Base-by-base conservation (phyloP, 768 basidiomycete species). In the Podaxis rugospora region DNA sequence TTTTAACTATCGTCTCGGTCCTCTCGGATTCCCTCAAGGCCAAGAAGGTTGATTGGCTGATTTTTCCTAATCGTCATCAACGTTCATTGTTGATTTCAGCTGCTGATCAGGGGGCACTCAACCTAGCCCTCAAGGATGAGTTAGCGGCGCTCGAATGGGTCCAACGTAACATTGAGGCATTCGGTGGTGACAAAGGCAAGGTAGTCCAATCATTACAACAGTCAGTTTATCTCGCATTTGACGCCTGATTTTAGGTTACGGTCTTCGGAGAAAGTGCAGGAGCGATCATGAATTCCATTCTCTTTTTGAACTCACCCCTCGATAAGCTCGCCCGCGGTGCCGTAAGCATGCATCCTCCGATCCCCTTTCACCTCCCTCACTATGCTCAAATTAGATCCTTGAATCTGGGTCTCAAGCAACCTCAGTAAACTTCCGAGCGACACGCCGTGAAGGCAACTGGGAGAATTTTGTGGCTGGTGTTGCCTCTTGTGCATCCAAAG, bases 181-280 rank as follows among this genome's bases (percentile, higher is more conserved):
- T 89, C 63, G 87, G 88, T 10, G 87, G 86, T 13, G 83, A 82
- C 62, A 75, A 74, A 53, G 52, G 40, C 21, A 72, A 72, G 66
- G 72, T 70, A 16, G 27, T 39, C 37, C 35, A 7, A 27, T 25
- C 23, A 3, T 21, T 9, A 16, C 14, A 46, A 21, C 28, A 9
- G 18, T 35, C 13, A 32, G 25, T 3, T 13, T 16, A n/a, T 32
- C n/a, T 44, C 42, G 18, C 6, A 44, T n/a, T 2, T 23, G 44
- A 46, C 47, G 14, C n/a, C 28, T 53, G 2, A 9, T 14, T 23
- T 5, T 51, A 80, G 75, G 81, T 85, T 2, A 84, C 82, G 1
- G 68, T 80, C 27, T 79, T 80, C 55, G 85, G 84, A n/a, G 76
- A 85, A 63, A 80, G 78, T 44, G 84, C 84, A 7, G 84, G 84